Conservation (phyloP, 2,329 filamentous ascomycete species). For the Stemphylium lycopersici region DNA sequence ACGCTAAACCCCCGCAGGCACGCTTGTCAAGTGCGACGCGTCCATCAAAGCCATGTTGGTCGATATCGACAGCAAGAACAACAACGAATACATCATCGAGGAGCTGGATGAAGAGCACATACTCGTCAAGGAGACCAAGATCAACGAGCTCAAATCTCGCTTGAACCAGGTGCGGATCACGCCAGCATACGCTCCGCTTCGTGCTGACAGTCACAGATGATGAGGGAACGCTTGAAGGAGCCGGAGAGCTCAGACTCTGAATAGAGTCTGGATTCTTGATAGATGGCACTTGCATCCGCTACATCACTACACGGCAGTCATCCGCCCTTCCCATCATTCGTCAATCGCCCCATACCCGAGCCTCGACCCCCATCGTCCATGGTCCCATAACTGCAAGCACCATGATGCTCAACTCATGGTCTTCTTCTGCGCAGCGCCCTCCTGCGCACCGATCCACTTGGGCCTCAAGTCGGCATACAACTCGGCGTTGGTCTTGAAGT, state of each 20-base stretch:
- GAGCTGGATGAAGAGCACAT: constrained; percentile 79
- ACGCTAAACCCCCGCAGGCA: constrained; percentile 55
- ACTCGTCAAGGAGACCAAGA: constrained; percentile 76
- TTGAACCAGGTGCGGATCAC: constrained; percentile 66
- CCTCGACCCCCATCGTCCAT: not conserved
- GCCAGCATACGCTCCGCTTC: not conserved
- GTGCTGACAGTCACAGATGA: constrained; percentile 37
- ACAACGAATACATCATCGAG: constrained; percentile 78
- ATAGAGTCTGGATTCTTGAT: constrained; percentile 13
- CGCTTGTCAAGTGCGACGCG: constrained; percentile 82
- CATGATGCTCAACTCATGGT: constrained; percentile 43
- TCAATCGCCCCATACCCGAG: not conserved
- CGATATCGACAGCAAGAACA: constrained; percentile 70
- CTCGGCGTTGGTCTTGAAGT: constrained; percentile 50
- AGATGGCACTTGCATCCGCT: not conserved
- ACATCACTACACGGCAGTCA: not conserved
- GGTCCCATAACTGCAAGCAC: not conserved
- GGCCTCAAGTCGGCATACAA: constrained; percentile 48
- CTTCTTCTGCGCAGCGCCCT: constrained; percentile 50
- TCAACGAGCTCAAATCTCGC: constrained; percentile 68
- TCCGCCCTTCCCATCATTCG: not conserved
- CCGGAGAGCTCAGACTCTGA: constrained; percentile 46
- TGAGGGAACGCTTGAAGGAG: constrained; percentile 46
- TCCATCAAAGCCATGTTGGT: constrained; percentile 86
- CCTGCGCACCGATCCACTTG: constrained; percentile 49